Conservation (phyloP, 2,329 filamentous ascomycete genomes). For the Trichoderma sp. region DNA sequence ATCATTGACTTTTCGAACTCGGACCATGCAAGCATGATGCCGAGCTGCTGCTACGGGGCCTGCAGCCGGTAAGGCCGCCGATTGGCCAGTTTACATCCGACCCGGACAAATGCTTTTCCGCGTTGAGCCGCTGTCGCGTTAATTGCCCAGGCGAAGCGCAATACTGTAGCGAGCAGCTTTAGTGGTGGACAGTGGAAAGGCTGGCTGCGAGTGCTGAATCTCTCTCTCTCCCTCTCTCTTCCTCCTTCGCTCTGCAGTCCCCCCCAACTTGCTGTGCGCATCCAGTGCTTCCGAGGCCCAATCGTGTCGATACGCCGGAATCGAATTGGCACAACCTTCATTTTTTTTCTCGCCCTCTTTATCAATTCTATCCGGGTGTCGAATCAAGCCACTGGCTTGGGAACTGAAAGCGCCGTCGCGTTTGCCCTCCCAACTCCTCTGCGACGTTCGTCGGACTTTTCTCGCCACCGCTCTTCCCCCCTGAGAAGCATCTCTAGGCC, state of each 20-base stretch:
- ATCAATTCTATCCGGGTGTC: neutral
- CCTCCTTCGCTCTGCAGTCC: neutral
- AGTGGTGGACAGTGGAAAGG: constrained; percentile 5
- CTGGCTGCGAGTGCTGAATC: neutral
- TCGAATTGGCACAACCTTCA: neutral
- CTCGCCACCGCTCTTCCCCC: constrained; percentile 9
- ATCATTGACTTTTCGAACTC: constrained; percentile 1
- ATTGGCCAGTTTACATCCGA: neutral
- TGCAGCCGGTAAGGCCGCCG: constrained; percentile 9
- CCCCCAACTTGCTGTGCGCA: neutral
- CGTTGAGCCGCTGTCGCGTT: constrained; percentile 12
- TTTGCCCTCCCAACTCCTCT: neutral
- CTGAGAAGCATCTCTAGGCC: neutral
- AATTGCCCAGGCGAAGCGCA: constrained; percentile 4
- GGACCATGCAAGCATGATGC: constrained; percentile 17
- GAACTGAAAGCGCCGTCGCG: constrained; percentile 5
- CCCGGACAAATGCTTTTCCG: constrained; percentile 7
- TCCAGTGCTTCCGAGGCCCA: neutral
- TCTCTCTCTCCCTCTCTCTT: neutral
- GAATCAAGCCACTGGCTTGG: neutral
- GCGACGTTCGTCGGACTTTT: neutral
- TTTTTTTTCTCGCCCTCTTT: no score
- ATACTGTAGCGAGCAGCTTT: constrained; percentile 5
- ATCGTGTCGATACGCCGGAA: neutral
- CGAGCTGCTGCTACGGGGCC: neutral